Evolutionary conservation across 139 green algal species (phyloP).

Genomic region (Nannochloris sp.): DNA sequence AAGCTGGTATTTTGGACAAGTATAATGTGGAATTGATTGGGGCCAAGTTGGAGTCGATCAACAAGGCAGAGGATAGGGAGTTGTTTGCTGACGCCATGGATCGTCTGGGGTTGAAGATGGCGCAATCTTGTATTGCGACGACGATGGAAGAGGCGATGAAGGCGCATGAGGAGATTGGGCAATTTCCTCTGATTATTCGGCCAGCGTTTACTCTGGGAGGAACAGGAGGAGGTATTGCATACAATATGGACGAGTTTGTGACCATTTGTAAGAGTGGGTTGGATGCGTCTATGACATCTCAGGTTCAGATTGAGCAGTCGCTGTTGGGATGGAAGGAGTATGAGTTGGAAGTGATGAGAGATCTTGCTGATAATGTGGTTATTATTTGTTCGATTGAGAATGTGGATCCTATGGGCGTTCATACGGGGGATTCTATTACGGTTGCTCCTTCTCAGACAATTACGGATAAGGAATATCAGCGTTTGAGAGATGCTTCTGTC

Average conservation of each 20-base stretch:
- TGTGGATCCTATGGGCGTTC: constrained; percentile 99
- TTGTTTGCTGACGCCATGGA: constrained; percentile 93
- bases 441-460: constrained; percentile 50
- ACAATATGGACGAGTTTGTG: constrained; percentile 97
- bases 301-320: constrained; percentile 81
- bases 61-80: constrained; percentile 93
- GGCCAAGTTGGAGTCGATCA: constrained; percentile 97
- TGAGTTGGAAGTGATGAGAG: constrained; percentile 94
- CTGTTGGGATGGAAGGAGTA: constrained; percentile 98
- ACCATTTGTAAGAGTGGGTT: constrained; percentile 67
- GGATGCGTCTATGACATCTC: constrained; percentile 83
- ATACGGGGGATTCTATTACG: constrained; percentile 84
- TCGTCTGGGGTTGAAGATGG: constrained; percentile 69
- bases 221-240: constrained; percentile 95
- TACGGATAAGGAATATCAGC: constrained; percentile 85
- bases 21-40: constrained; percentile 95
- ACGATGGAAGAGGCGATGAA: constrained; percentile 44
- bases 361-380: constrained; percentile 96
- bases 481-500: constrained; percentile 78
- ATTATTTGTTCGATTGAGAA: constrained; percentile 99
- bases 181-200: constrained; percentile 95
- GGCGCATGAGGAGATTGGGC: constrained; percentile 34
- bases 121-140: constrained; percentile 30
- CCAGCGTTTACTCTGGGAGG: constrained; percentile 97
- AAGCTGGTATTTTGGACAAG: constrained; percentile 83